Conservation (phyloP, 2,329 filamentous ascomycete genomes). For the Sporothrix protearum region DNA sequence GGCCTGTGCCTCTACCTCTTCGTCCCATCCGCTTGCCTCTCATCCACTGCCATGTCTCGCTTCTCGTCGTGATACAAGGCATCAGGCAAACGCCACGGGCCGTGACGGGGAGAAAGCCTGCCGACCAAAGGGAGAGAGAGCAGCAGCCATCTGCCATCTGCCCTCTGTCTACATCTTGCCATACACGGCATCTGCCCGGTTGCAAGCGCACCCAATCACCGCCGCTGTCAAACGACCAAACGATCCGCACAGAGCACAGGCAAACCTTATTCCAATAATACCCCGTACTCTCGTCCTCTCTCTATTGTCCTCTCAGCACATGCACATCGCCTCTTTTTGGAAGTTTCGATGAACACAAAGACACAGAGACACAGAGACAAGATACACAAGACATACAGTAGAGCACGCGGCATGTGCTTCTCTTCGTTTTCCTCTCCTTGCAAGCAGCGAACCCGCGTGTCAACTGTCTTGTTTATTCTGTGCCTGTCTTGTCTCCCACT, state of each 20-base stretch:
- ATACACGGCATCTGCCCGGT: not conserved
- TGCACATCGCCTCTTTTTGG: conserved; percentile 11
- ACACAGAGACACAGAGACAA: not conserved
- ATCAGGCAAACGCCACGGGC: conserved; percentile 15
- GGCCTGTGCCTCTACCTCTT: not conserved
- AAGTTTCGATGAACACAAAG: not conserved
- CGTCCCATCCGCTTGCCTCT: not conserved
- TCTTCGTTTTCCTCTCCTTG: not conserved
- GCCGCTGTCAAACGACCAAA: not conserved
- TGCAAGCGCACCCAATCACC: not conserved
- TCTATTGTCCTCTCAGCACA: not conserved
- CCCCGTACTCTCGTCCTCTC: not conserved
- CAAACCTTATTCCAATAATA: not conserved
- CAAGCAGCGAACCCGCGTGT: not conserved
- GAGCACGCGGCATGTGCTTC: not conserved
- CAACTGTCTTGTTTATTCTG: not conserved
- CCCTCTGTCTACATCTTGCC: not conserved
- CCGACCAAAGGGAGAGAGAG: not conserved
- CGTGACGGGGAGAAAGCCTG: conserved; percentile 2
- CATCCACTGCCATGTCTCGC: not conserved
- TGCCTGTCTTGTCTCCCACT: not conserved
- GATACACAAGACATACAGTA: not conserved
- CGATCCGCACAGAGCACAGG: not conserved
- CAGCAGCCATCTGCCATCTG: not conserved
- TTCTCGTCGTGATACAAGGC: not conserved